These are phyloP conservation scores for Leucocoprinus leucothites DNA, from an alignment of 768 basidiomycete species.

Conservation along the genomic window DNA sequence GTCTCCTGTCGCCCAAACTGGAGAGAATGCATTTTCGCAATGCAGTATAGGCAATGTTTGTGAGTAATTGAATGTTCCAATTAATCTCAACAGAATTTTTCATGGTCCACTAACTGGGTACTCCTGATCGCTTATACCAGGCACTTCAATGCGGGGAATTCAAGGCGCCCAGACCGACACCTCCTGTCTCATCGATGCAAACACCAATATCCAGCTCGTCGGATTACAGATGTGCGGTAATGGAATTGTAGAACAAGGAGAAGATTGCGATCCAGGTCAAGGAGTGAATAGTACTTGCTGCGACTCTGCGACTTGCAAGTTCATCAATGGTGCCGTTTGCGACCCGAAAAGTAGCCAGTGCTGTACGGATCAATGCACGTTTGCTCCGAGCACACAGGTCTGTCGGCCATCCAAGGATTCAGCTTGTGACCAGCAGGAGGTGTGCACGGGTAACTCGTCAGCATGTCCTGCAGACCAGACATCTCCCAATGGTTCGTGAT, in stretches of 20 bases:
- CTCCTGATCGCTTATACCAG: constrained; percentile 28
- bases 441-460: constrained; percentile 72
- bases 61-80: constrained; percentile 28
- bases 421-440: constrained; percentile 68
- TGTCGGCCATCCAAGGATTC: constrained; percentile 69
- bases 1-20: constrained; percentile 68
- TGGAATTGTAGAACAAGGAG: constrained; percentile 77
- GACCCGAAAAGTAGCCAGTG: constrained; percentile 76
- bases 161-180: constrained; percentile 48
- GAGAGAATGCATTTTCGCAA: constrained; percentile 69
- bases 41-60: constrained; percentile 88
- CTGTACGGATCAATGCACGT: constrained; percentile 67
- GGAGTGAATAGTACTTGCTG: constrained; percentile 67
- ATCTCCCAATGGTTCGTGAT: constrained; percentile 55
- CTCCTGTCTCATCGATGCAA: constrained; percentile 66
- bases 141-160: constrained; percentile 58
- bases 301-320: constrained; percentile 72
- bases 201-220: constrained; percentile 40
- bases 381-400: constrained; percentile 63
- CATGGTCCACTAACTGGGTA: not conserved
- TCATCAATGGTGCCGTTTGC: constrained; percentile 67
- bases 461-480: constrained; percentile 67
- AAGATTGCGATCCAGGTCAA: constrained; percentile 83
- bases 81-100: not conserved
- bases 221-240: constrained; percentile 78